Evolutionary conservation across 495 filamentous ascomycete species (phyloP).

Genomic region (Xylaria intraflava): DNA sequence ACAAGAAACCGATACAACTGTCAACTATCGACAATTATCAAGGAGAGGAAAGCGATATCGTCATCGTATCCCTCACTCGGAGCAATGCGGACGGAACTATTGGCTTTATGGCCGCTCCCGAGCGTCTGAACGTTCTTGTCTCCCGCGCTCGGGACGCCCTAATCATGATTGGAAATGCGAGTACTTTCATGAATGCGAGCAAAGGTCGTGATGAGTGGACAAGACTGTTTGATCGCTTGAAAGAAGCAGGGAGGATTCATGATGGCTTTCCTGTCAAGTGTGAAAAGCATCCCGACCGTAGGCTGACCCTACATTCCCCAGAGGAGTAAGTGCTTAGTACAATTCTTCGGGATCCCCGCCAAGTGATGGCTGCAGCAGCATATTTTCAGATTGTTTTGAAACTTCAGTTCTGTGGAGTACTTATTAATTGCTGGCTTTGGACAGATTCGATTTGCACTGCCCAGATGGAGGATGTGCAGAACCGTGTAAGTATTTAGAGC

Average conservation of each 20-base stretch:
- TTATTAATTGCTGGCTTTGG: not conserved
- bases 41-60: conserved; percentile 73
- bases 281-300: conserved; percentile 52
- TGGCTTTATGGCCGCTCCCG: conserved; percentile 64
- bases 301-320: conserved; percentile 21
- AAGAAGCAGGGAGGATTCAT: conserved; percentile 48
- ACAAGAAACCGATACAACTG: conserved; percentile 49
- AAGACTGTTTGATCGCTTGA: conserved; percentile 54
- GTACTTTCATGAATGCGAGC: conserved; percentile 57
- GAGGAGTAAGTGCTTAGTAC: conserved; percentile 29
- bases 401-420: not conserved
- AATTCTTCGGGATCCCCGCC: not conserved
- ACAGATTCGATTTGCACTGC: conserved; percentile 48
- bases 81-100: conserved; percentile 60
- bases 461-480: conserved; percentile 70
- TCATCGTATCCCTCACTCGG: conserved; percentile 60
- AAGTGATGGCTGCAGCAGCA: not conserved
- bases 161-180: conserved; percentile 65
- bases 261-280: conserved; percentile 67
- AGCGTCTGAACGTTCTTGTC: conserved; percentile 67
- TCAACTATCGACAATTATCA: conserved; percentile 79
- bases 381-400: not conserved
- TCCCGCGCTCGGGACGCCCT: conserved; percentile 61
- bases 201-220: conserved; percentile 56
- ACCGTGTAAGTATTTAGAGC: conserved; percentile 38